Base-by-base conservation (phyloP, 306 rosid species). In the Erythrophleum fordii region DNA sequence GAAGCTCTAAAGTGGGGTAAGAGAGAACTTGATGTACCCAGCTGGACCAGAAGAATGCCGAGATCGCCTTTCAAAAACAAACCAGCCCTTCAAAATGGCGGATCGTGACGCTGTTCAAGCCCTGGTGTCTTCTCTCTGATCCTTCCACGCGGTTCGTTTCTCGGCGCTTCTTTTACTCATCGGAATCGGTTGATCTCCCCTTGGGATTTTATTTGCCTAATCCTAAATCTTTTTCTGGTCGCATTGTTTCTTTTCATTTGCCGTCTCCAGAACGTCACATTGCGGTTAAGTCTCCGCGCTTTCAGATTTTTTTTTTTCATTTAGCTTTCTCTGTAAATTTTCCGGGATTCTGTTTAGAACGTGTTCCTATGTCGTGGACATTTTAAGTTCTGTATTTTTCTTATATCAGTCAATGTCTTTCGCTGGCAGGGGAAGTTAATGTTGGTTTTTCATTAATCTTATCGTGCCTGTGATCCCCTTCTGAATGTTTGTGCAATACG, bases 341-440 rank as follows among this genome's bases (percentile, higher is more conserved):
- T 73, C 66, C 64, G 18, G 64, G 62, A 34, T 73, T 35, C 5
- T 53, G 18, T 72, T 68, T 1, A 12, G 17, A 51, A n/a, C 46
- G 3, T 37, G 23, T 53, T 73, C 49, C 5, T 28, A 39, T 82
- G 72, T 75, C 72, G 65, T 18, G 10, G 20, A 23, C 70, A 49
- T 49, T 58, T 28, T 37, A 7, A 2, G 2, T 65, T 29, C 13
- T 26, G 3, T 31, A 23, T 31, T 23, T 53, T 37, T 5, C 11
- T 12, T 53, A 1, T 4, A 9, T 61, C n/a, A 3, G 26, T 39
- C 13, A 58, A 55, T 78, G 83, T 53, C 26, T 59, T 81, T 82
- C 11, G 58, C 84, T 79, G 79, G 70, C 23, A 44, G 3, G 13
- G 77, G 77, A 79, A 82, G 84, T 53, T 85, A 44, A 69, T 42